Percentiles rank a stretch among this genome's conserved stretches.
Evolutionary conservation across 495 filamentous ascomycete genomes (phyloP).

Genomic region (Penicillium alfredii): DNA sequence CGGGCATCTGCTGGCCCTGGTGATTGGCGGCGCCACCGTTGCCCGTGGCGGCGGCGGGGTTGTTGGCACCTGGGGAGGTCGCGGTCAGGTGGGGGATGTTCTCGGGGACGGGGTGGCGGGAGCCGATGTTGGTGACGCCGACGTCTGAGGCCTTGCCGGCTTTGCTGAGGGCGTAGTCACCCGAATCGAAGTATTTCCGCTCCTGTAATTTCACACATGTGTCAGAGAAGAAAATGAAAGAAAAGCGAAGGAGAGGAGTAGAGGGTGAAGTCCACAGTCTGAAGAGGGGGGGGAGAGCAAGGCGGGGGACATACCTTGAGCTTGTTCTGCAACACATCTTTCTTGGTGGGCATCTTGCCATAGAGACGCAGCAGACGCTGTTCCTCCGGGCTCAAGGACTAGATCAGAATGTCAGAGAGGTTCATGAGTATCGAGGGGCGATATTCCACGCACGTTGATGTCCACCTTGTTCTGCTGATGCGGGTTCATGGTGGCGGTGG

Average conservation of each 20-base stretch:
- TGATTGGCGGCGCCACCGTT: slow-evolving; percentile 41
- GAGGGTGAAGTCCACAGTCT: no score
- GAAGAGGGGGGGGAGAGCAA: slow-evolving; percentile 1
- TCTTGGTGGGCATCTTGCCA: slow-evolving; percentile 92
- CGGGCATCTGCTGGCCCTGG: slow-evolving; percentile 39
- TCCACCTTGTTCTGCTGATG: slow-evolving; percentile 97
- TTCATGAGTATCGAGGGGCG: slow-evolving; percentile 4
- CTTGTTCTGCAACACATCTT: slow-evolving; percentile 95
- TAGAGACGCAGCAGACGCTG: slow-evolving; percentile 93
- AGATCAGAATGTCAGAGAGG: slow-evolving; percentile 13
- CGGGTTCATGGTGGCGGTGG: slow-evolving; percentile 69
- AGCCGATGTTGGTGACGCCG: slow-evolving; percentile 88
- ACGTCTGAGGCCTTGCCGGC: slow-evolving; percentile 94
- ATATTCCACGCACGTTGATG: slow-evolving; percentile 64
- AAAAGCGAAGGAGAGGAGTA: not conserved
- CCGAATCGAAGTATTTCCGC: slow-evolving; percentile 98
- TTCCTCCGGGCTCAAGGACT: slow-evolving; percentile 89
- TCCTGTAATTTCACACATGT: slow-evolving; percentile 54
- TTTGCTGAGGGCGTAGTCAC: slow-evolving; percentile 97
- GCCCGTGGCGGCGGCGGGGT: slow-evolving; percentile 26
- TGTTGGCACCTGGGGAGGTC: slow-evolving; percentile 56
- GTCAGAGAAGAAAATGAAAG: not conserved
- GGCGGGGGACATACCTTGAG: slow-evolving; percentile 54
- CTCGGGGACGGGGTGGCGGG: slow-evolving; percentile 90
- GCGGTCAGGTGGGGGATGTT: slow-evolving; percentile 89